Evolutionary conservation across 345 rosid species (phyloP), one percentile per base, ranked within the genome.

Genomic region (Zanthoxylum bungeanum): DNA sequence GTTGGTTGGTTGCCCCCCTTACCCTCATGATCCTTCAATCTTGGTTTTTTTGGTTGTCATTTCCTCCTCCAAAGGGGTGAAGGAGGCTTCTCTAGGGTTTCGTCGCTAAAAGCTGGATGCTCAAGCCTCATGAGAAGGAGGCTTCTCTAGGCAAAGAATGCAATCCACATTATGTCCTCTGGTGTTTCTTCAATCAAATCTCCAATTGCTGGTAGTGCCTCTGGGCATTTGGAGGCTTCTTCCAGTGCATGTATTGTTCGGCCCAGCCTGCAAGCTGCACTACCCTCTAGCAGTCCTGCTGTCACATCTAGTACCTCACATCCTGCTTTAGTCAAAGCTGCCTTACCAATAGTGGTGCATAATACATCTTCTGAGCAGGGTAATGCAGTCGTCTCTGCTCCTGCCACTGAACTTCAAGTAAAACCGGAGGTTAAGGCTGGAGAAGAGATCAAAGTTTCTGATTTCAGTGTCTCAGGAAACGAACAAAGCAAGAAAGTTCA

Each of bases 101-200:
- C n/a, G n/a, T n/a, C n/a, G n/a, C n/a, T n/a, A n/a, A n/a, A n/a
- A n/a, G n/a, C n/a, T n/a, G n/a, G n/a, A n/a, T n/a, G n/a, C n/a
- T n/a, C n/a, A n/a, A n/a, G n/a, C n/a, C n/a, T n/a, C n/a, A n/a
- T n/a, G n/a, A n/a, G n/a, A n/a, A n/a, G n/a, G n/a, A n/a, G n/a
- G n/a, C n/a, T n/a, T n/a, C n/a, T n/a, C n/a, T n/a, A 84, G 67
- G 82, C 83, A 14, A 89, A 88, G 66, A 82, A 82, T 69, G 82
- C 86, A 62, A 77, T 83, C 47, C 85, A 73, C 78, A 70, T 84
- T 65, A 83, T 71, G 82, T 80, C 93, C n/a, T 47, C 86, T 1
- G 83, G 77, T 39, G 80, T 68, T 67, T 73, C 88, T 68, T 76
- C 84, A 17, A 74, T 76, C 64, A 80, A 70, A 75, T 69, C 89